phyloP scores from a whole-genome alignment of 2,329 filamentous ascomycete genomes.

The Pyrenochaeta sp. region DNA sequence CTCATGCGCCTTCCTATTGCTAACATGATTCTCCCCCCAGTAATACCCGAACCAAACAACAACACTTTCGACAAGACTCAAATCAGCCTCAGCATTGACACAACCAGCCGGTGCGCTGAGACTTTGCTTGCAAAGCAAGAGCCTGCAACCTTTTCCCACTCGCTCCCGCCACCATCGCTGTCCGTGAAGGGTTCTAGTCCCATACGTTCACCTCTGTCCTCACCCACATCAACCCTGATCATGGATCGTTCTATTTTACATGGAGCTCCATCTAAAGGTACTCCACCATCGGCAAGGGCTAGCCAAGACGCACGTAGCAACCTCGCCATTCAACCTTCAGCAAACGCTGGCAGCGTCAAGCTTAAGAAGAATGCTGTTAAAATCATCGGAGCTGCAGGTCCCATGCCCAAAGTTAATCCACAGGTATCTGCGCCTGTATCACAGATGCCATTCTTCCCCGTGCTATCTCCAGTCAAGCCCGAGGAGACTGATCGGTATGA shows the following conservation, averaged over 20 bases:
- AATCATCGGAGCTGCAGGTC: constrained; percentile 27
- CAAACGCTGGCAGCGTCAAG: constrained; percentile 21
- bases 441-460: background rate
- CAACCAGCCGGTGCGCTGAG: background rate
- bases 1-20: background rate
- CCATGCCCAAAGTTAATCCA: constrained; percentile 2
- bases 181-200: background rate
- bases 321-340: constrained; percentile 33
- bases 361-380: constrained; percentile 43
- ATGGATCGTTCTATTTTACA: constrained; percentile 25
- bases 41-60: constrained; percentile 6
- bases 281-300: background rate
- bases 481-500: constrained; percentile 25
- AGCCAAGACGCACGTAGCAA: constrained; percentile 25
- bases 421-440: background rate
- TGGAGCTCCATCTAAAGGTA: constrained; percentile 7
- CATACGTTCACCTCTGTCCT: background rate
- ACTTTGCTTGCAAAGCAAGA: background rate
- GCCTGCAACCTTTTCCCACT: constrained; percentile 1
- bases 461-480: constrained; percentile 9
- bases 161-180: constrained; percentile 6
- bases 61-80: constrained; percentile 1
- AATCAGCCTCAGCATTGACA: background rate
- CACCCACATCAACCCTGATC: constrained; percentile 1
- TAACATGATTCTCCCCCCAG: constrained; percentile 4